Percentiles rank a stretch among this genome's conserved stretches.
Evolutionary conservation across 352 stramenopile species (phyloP).

Genomic region (Phytophthora podocarpi): DNA sequence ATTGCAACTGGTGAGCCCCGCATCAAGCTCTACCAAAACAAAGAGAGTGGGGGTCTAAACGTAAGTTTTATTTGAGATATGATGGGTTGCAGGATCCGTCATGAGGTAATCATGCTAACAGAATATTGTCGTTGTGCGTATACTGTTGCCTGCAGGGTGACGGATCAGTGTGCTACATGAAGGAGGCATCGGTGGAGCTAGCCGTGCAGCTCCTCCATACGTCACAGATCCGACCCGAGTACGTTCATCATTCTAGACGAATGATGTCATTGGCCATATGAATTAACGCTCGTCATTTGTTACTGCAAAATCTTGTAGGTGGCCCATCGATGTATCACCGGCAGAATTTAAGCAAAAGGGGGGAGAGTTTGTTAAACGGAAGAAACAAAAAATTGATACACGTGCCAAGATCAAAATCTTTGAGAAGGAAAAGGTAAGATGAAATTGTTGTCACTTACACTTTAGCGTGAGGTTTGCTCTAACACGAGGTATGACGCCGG

Average conservation of each 20-base stretch:
- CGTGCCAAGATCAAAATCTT: slow-evolving; percentile 89
- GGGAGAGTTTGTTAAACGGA: slow-evolving; percentile 72
- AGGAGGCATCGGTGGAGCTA: slow-evolving; percentile 94
- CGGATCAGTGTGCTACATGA: slow-evolving; percentile 95
- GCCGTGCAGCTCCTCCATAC: slow-evolving; percentile 95
- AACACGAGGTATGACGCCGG: background rate
- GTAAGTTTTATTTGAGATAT: slow-evolving; percentile 45
- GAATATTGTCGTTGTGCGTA: background rate
- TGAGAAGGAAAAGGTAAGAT: slow-evolving; percentile 76
- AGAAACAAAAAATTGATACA: slow-evolving; percentile 83
- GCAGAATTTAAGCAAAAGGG: slow-evolving; percentile 93
- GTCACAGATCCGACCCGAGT: slow-evolving; percentile 82
- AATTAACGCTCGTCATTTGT: background rate
- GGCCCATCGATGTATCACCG: slow-evolving; percentile 73
- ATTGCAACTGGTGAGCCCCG: slow-evolving; percentile 92
- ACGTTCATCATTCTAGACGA: slow-evolving; percentile 30
- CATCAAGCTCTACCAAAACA: slow-evolving; percentile 96
- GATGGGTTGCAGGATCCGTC: background rate
- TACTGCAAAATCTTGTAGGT: slow-evolving; percentile 31
- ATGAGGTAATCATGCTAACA: background rate
- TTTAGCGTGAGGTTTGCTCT: slow-evolving; percentile 1
- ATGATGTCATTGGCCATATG: slow-evolving; percentile 36
- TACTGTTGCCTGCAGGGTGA: slow-evolving; percentile 77
- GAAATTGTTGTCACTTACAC: background rate
- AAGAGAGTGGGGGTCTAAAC: slow-evolving; percentile 88